Evolutionary conservation across 305 asterid genomes (phyloP).

Genomic region (Fraxinus albicans): DNA sequence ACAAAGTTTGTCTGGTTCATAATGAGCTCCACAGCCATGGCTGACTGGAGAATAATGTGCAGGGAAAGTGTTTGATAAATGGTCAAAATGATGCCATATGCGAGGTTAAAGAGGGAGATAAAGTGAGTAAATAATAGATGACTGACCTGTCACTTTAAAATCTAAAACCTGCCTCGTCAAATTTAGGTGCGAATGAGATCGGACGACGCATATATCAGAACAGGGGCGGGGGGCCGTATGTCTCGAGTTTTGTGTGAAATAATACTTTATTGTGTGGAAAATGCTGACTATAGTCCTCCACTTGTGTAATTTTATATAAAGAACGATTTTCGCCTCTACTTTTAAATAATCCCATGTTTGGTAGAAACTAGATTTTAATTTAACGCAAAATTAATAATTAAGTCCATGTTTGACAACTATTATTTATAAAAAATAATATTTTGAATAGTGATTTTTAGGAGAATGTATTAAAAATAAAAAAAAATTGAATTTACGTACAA

Average conservation of each 20-base stretch:
- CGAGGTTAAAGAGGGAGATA: conserved; percentile 37
- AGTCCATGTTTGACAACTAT: no score
- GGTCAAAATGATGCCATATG: conserved; percentile 34
- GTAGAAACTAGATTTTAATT: no score
- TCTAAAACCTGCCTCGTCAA: conserved; percentile 55
- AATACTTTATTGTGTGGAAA: neutral
- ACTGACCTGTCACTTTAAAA: conserved; percentile 57
- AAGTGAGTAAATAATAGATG: conserved; percentile 61
- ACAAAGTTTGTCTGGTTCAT: conserved; percentile 47
- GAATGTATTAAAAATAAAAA: no score
- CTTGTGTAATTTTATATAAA: neutral
- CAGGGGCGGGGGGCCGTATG: neutral
- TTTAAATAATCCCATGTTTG: no score
- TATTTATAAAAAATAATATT: no score
- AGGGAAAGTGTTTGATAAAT: conserved; percentile 16
- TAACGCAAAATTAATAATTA: no score
- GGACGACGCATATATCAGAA: conserved; percentile 22
- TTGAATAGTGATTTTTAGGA: no score
- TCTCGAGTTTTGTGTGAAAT: conserved; percentile 11
- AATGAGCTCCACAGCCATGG: conserved; percentile 82
- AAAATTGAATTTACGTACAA: no score
- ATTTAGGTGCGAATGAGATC: conserved; percentile 67
- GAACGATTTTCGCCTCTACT: no score
- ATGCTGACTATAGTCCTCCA: neutral
- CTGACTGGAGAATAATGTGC: conserved; percentile 13